phyloP scores from a whole-genome alignment of 2,329 filamentous ascomycete genomes.

The Cryphonectria japonica region DNA sequence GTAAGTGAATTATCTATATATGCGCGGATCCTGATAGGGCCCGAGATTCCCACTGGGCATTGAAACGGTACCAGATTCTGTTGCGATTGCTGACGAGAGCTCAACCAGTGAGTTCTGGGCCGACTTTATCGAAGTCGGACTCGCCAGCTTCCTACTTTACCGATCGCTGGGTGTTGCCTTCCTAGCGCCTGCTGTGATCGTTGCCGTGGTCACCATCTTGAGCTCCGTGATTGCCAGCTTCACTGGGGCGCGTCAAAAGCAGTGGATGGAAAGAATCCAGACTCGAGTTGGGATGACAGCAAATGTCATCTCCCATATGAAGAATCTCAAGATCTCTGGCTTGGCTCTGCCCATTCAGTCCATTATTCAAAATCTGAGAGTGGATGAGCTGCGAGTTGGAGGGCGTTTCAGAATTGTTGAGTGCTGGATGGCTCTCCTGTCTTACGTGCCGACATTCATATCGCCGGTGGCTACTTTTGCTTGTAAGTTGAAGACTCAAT shows the following conservation, averaged over 20 bases:
- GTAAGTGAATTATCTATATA: not conserved
- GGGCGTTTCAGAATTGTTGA: constrained; percentile 30
- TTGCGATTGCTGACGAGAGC: not conserved
- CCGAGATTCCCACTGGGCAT: not conserved
- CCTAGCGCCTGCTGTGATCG: constrained; percentile 35
- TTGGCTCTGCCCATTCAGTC: constrained; percentile 35
- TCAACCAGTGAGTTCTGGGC: constrained; percentile 39
- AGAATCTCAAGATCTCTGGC: constrained; percentile 38
- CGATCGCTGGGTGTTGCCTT: constrained; percentile 39
- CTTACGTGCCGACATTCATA: constrained; percentile 39
- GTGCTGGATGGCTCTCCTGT: constrained; percentile 34
- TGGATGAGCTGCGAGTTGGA: constrained; percentile 34
- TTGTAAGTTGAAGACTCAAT: not conserved
- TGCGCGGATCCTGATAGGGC: not conserved
- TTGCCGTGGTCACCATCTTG: constrained; percentile 30
- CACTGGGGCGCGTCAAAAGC: constrained; percentile 34
- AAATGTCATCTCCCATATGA: constrained; percentile 36
- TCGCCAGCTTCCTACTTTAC: constrained; percentile 41
- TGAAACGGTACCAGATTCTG: not conserved
- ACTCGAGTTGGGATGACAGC: constrained; percentile 36
- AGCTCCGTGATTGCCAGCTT: constrained; percentile 29
- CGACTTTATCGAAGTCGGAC: constrained; percentile 37
- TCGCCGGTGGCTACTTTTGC: constrained; percentile 42
- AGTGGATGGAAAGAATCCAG: constrained; percentile 40
- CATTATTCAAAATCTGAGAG: constrained; percentile 33